These are phyloP conservation scores for Solidago caesia DNA, from an alignment of 129 eudicot genomes.

Conservation along the genomic window DNA sequence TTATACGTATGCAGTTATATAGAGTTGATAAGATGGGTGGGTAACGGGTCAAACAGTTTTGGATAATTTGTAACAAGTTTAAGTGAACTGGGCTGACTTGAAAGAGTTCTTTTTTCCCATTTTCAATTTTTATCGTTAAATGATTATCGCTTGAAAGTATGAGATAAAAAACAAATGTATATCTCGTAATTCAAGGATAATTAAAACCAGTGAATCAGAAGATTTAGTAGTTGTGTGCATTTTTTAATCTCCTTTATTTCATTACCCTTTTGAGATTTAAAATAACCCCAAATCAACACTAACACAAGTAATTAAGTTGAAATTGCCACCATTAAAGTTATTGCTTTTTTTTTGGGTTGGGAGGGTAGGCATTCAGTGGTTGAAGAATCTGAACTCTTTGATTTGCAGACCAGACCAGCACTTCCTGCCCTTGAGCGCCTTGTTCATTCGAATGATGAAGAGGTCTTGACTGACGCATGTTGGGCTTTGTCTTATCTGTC, in stretches of 20 bases:
- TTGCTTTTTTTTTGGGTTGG: neutral
- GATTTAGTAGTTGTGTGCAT: too few relatives aligned
- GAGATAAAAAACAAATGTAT: too few relatives aligned
- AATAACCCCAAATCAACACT: neutral
- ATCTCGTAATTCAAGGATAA: too few relatives aligned
- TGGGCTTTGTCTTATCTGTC: conserved; percentile 95
- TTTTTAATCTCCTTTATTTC: neutral
- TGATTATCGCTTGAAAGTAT: too few relatives aligned
- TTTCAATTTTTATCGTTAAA: too few relatives aligned
- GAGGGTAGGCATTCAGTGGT: neutral
- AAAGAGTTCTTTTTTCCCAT: too few relatives aligned
- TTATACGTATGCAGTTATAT: neutral
- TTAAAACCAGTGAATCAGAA: too few relatives aligned
- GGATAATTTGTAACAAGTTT: too few relatives aligned
- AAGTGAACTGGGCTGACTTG: too few relatives aligned
- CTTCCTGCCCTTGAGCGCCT: conserved; percentile 83
- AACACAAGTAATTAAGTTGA: too few relatives aligned
- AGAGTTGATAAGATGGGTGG: conserved; percentile 3
- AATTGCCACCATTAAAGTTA: neutral
- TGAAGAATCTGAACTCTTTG: conserved; percentile 8
- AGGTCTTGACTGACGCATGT: conserved; percentile 89
- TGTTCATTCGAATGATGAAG: conserved; percentile 80
- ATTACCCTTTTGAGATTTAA: too few relatives aligned
- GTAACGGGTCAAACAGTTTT: neutral
- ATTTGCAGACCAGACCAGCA: conserved; percentile 68